A percentile compares a stretch with the other conserved stretches of the same genome.
Evolutionary conservation across 352 stramenopile species (phyloP).

Genomic region (Achlya hypogyna): DNA sequence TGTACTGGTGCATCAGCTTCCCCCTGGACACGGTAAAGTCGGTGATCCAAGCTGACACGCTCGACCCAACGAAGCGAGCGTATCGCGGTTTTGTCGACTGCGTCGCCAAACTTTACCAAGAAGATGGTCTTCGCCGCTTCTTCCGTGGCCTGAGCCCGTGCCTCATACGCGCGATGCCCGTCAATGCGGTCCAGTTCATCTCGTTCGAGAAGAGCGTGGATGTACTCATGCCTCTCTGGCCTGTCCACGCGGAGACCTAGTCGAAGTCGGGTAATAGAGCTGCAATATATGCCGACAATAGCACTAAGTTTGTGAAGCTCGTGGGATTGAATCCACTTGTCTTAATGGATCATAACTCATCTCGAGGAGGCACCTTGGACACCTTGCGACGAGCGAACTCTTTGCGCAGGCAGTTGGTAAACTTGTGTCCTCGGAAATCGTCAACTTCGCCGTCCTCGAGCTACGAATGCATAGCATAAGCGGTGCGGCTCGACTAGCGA

Average conservation of each 20-base stretch:
- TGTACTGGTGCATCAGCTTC: constrained; percentile 79
- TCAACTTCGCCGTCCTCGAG: constrained; percentile 19
- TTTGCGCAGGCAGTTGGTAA: constrained; percentile 7
- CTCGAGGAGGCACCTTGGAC: background rate
- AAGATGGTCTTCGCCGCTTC: constrained; percentile 56
- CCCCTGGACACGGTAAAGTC: constrained; percentile 79
- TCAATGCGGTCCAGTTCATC: constrained; percentile 80
- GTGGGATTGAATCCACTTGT: too few species aligned
- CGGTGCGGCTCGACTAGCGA: background rate
- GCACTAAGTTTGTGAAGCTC: too few species aligned
- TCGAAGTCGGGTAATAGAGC: too few species aligned
- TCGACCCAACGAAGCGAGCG: constrained; percentile 36
- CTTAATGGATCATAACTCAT: constrained; percentile 9
- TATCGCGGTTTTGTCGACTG: constrained; percentile 68
- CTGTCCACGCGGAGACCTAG: background rate
- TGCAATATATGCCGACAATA: too few species aligned
- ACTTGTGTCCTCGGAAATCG: constrained; percentile 6
- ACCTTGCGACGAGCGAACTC: background rate
- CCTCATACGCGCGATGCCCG: constrained; percentile 62
- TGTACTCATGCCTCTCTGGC: constrained; percentile 14
- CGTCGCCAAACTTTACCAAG: constrained; percentile 49
- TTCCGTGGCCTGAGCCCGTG: constrained; percentile 73
- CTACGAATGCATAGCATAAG: background rate
- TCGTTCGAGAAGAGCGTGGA: constrained; percentile 49
- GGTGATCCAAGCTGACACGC: constrained; percentile 64